These are phyloP conservation scores for Logfia minima DNA, from an alignment of 129 eudicot genomes.

Conservation along the genomic window DNA sequence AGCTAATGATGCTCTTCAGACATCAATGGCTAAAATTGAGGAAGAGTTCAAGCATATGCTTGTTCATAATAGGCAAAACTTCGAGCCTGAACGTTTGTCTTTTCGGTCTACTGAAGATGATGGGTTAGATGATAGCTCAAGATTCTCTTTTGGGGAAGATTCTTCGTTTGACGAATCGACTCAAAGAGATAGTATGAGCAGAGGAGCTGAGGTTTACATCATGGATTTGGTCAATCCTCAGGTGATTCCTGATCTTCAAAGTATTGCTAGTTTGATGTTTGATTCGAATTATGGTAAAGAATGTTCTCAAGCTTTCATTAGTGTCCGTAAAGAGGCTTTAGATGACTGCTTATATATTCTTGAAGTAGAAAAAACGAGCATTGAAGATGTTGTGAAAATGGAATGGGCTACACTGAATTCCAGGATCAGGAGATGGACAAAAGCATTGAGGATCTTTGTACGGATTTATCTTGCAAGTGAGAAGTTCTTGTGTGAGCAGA, in stretches of 20 bases:
- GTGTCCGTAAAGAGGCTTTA: constrained; percentile 69
- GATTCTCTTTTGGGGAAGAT: constrained; percentile 70
- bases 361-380: constrained; percentile 72
- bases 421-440: constrained; percentile 69
- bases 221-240: constrained; percentile 67
- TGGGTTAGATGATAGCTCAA: constrained; percentile 49
- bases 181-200: constrained; percentile 68
- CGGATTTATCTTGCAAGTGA: constrained; percentile 80
- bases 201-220: constrained; percentile 56
- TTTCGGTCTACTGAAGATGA: constrained; percentile 87
- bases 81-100: constrained; percentile 74
- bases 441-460: constrained; percentile 65
- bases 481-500: constrained; percentile 61
- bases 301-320: constrained; percentile 62
- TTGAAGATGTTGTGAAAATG: constrained; percentile 85
- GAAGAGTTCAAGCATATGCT: constrained; percentile 77
- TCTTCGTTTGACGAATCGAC: constrained; percentile 55
- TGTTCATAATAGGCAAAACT: constrained; percentile 71
- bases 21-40: constrained; percentile 68
- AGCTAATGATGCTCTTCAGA: constrained; percentile 75
- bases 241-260: constrained; percentile 62
- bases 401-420: constrained; percentile 75
- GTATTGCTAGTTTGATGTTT: constrained; percentile 67
- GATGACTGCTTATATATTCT: constrained; percentile 72
- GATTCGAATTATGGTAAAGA: constrained; percentile 66